Evolutionary conservation across 768 basidiomycete genomes (phyloP), one percentile per base, ranked within the genome.

Genomic region (Auriscalpium microsporum): DNA sequence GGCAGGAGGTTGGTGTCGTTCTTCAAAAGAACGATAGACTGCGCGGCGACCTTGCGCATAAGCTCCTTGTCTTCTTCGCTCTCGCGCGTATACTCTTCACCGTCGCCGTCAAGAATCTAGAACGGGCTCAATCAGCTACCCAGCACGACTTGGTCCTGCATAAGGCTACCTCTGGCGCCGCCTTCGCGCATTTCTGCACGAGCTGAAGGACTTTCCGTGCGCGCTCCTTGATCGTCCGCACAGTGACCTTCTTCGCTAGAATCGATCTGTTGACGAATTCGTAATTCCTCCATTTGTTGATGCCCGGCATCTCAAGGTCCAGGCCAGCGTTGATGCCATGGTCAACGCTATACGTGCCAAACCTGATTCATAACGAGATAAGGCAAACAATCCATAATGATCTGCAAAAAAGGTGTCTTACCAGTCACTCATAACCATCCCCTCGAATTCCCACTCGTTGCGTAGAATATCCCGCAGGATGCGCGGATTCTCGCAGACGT

Each of bases 341-440:
- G 58, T 82, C 81, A 35, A 87, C 72, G 52, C 81, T 79, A 71
- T 90, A 90, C 2, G 78, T 70, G 1, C 89, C 89, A 55, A 85
- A 86, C 84, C 84, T 86, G 53, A 19, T 48, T 8, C 37, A n/a
- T 13, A 17, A 47, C 23, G 21, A 46, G 19, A 48, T 13, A 21
- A 16, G 36, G 34, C 17, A 35, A 51, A 54, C 13, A 21, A 13
- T 2, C 4, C 10, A 37, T 35, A 10, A 10, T 11, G 42, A 46
- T 40, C 48, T 34, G 35, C 28, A 2, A 33, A 7, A 4, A 36
- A 23, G n/a, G 33, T 46, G 17, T 55, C 65, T 21, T 67, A 87
- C 89, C 90, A 93, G 66, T 91, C 90, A 56, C 85, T 87, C 87
- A 91, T 90, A 55, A 87, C 73, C 71, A 82, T 68, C 3, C 85